Percentiles rank a stretch among this genome's conserved stretches.
Evolutionary conservation across 192 early-diverging fungal genomes (phyloP).

Genomic region (Helicostylum pulchrum): DNA sequence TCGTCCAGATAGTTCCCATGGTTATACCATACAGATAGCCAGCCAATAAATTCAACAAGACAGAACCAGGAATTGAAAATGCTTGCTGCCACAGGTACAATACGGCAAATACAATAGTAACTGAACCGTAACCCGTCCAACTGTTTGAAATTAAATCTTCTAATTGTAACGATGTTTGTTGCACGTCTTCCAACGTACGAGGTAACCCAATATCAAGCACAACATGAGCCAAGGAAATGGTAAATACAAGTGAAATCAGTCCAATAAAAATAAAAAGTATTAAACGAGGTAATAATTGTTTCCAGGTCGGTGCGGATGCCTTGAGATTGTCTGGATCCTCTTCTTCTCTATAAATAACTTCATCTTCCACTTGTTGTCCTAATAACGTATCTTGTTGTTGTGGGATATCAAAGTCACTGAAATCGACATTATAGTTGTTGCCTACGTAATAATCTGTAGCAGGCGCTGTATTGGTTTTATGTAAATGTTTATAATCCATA

Average conservation of each 20-base stretch:
- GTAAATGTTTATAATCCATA: neutral
- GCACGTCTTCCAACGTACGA: constrained; percentile 47
- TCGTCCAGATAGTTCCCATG: constrained; percentile 22
- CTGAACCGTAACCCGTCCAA: constrained; percentile 40
- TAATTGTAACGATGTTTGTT: constrained; percentile 42
- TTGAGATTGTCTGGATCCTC: neutral
- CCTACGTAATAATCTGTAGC: neutral
- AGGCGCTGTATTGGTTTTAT: neutral
- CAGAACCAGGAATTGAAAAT: constrained; percentile 56
- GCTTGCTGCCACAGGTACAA: constrained; percentile 58
- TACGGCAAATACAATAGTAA: constrained; percentile 40
- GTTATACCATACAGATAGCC: constrained; percentile 32
- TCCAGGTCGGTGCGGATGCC: constrained; percentile 6
- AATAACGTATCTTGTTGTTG: neutral
- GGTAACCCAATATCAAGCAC: constrained; percentile 36
- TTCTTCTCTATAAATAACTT: constrained; percentile 13
- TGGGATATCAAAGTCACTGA: neutral
- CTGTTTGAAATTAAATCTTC: constrained; percentile 40
- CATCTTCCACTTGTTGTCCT: neutral
- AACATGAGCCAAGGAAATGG: constrained; percentile 20
- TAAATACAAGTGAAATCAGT: constrained; percentile 17
- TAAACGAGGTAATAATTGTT: constrained; percentile 22
- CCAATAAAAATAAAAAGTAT: constrained; percentile 21
- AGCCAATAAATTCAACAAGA: constrained; percentile 41
- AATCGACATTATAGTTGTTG: constrained; percentile 8